These are phyloP conservation scores for Lachancea waltii DNA, from an alignment of 805 yeast species.

Conservation along the genomic window DNA sequence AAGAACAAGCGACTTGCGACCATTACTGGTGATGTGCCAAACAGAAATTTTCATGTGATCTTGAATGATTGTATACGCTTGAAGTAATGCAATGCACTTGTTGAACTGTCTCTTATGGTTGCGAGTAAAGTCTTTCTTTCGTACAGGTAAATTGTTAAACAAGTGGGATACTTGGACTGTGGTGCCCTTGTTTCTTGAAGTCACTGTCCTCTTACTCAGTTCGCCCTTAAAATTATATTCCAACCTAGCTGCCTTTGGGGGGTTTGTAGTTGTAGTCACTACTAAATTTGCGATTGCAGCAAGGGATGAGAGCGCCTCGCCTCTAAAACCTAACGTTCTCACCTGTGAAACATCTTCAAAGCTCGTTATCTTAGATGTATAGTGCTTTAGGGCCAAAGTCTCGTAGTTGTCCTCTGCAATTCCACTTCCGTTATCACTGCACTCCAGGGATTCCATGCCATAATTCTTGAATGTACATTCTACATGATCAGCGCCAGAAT, in stretches of 20 bases:
- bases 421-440: slow-evolving; percentile 65
- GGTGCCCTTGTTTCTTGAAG: slow-evolving; percentile 66
- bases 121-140: slow-evolving; percentile 65
- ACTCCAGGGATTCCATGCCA: slow-evolving; percentile 67
- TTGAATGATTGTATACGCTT: slow-evolving; percentile 59
- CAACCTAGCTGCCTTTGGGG: slow-evolving; percentile 54
- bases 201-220: slow-evolving; percentile 35
- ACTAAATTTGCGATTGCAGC: slow-evolving; percentile 48
- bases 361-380: slow-evolving; percentile 55
- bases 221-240: slow-evolving; percentile 52
- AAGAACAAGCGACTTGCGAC: slow-evolving; percentile 48
- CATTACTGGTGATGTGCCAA: slow-evolving; percentile 42
- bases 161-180: slow-evolving; percentile 49
- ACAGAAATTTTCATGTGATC: slow-evolving; percentile 55
- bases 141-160: slow-evolving; percentile 71
- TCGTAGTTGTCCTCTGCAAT: slow-evolving; percentile 47
- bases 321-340: slow-evolving; percentile 65
- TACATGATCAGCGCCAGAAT: slow-evolving; percentile 63
- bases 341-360: slow-evolving; percentile 52
- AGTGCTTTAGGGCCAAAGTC: slow-evolving; percentile 51
- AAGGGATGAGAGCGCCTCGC: slow-evolving; percentile 71
- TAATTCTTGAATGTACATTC: slow-evolving; percentile 63
- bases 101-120: slow-evolving; percentile 65
- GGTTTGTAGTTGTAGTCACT: slow-evolving; percentile 46
- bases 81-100: slow-evolving; percentile 57